phyloP scores from a whole-genome alignment of 352 stramenopile genomes.

The Phytophthora meadii region DNA sequence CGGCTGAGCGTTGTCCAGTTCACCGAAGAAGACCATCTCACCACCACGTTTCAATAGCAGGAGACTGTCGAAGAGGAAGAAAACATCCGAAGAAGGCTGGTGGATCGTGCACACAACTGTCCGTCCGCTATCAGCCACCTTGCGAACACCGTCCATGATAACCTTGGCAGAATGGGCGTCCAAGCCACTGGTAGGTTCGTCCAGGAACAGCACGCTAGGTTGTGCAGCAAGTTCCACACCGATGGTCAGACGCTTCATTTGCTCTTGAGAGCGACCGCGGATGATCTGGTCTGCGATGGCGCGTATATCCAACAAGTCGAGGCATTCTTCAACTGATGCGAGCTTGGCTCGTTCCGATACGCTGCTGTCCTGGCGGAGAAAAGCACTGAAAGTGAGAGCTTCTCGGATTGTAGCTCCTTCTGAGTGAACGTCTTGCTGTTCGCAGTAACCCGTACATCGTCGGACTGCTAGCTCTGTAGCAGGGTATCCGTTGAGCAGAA shows the following conservation, averaged over 20 bases:
- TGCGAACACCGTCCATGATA: constrained; percentile 71
- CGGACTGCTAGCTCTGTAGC: constrained; percentile 36
- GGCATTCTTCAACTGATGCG: constrained; percentile 39
- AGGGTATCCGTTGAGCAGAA: constrained; percentile 49
- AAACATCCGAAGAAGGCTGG: constrained; percentile 12
- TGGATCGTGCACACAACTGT: constrained; percentile 62
- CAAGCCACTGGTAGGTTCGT: constrained; percentile 65
- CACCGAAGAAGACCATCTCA: constrained; percentile 64
- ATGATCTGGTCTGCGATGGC: constrained; percentile 45
- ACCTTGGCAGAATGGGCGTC: constrained; percentile 88
- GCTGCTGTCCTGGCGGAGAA: constrained; percentile 53
- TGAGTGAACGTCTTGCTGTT: constrained; percentile 1
- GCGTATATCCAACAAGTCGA: constrained; percentile 40
- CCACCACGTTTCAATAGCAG: constrained; percentile 76
- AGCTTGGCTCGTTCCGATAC: constrained; percentile 37
- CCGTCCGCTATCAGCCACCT: constrained; percentile 71
- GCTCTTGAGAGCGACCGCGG: constrained; percentile 44
- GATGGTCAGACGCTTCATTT: constrained; percentile 74
- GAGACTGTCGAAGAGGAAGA: constrained; percentile 72
- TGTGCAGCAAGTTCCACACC: constrained; percentile 90
- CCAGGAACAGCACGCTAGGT: constrained; percentile 83
- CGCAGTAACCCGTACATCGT: constrained; percentile 42
- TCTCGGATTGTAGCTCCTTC: constrained; percentile 73
- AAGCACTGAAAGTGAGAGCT: constrained; percentile 86
- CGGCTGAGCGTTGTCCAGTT: constrained; percentile 29